Evolutionary conservation across 345 rosid genomes (phyloP).

Genomic region (Gossypium longicalyx): DNA sequence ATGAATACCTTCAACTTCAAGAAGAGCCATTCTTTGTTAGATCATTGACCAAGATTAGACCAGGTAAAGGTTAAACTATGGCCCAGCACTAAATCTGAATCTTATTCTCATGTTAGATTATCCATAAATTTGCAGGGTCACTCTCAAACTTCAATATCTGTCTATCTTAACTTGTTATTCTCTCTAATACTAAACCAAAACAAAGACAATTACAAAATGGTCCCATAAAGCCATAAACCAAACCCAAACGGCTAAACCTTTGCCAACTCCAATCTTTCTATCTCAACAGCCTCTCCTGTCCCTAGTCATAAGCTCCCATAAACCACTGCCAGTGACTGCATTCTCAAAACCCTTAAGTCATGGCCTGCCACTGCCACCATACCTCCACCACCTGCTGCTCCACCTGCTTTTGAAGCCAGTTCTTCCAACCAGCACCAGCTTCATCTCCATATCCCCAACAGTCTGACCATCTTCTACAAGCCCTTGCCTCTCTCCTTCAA

Average conservation of each 20-base stretch:
- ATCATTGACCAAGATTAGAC: neutral
- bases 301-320: neutral
- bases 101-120: neutral
- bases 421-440: slow-evolving; percentile 28
- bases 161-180: no score
- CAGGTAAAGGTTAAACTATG: neutral
- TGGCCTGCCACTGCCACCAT: slow-evolving; percentile 51
- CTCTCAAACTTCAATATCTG: neutral
- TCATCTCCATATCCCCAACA: slow-evolving; percentile 11
- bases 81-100: neutral
- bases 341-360: slow-evolving; percentile 16
- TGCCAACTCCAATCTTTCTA: neutral
- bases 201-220: neutral
- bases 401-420: slow-evolving; percentile 20
- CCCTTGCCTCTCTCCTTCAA: slow-evolving; percentile 41
- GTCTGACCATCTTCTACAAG: slow-evolving; percentile 49
- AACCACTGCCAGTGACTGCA: neutral
- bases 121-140: neutral
- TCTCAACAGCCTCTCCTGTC: slow-evolving; percentile 4
- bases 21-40: neutral
- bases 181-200: no score
- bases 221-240: neutral
- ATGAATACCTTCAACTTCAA: no score
- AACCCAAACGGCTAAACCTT: neutral
- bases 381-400: slow-evolving; percentile 32